A percentile compares a stretch with the other conserved stretches of the same genome.
phyloP scores from a whole-genome alignment of 2,329 filamentous ascomycete genomes.

The Paecilomyces sp. region DNA sequence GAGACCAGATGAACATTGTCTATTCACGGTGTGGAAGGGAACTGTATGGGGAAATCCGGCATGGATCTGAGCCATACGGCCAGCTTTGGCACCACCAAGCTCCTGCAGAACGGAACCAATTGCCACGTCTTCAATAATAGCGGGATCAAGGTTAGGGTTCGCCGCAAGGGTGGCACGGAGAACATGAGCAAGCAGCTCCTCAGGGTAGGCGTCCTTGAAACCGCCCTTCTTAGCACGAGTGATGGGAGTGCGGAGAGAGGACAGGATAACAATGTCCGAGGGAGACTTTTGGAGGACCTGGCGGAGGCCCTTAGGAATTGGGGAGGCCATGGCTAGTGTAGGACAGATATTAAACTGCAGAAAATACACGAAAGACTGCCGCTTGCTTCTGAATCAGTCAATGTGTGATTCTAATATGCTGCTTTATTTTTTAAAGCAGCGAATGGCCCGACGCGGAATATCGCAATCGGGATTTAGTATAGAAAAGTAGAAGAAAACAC shows the following conservation, averaged over 20 bases:
- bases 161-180: constrained; percentile 62
- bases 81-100: constrained; percentile 83
- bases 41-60: constrained; percentile 67
- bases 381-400: neutral
- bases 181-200: constrained; percentile 66
- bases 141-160: constrained; percentile 64
- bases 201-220: constrained; percentile 82
- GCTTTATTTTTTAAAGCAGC: neutral
- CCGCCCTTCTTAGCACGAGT: constrained; percentile 76
- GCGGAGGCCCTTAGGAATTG: constrained; percentile 59
- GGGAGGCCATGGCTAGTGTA: constrained; percentile 36
- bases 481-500: neutral
- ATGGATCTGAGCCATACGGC: constrained; percentile 84
- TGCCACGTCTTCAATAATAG: constrained; percentile 68
- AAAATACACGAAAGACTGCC: neutral
- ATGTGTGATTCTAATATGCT: neutral
- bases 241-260: constrained; percentile 80
- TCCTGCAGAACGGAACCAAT: constrained; percentile 87
- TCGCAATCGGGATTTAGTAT: neutral
- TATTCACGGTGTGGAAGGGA: constrained; percentile 78
- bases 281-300: constrained; percentile 72
- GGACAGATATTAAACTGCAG: neutral
- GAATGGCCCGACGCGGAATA: neutral
- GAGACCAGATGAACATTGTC: constrained; percentile 74
- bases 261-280: constrained; percentile 80